Evolutionary conservation across 2,329 filamentous ascomycete species (phyloP).

Genomic region (Didymellaceae sp.): DNA sequence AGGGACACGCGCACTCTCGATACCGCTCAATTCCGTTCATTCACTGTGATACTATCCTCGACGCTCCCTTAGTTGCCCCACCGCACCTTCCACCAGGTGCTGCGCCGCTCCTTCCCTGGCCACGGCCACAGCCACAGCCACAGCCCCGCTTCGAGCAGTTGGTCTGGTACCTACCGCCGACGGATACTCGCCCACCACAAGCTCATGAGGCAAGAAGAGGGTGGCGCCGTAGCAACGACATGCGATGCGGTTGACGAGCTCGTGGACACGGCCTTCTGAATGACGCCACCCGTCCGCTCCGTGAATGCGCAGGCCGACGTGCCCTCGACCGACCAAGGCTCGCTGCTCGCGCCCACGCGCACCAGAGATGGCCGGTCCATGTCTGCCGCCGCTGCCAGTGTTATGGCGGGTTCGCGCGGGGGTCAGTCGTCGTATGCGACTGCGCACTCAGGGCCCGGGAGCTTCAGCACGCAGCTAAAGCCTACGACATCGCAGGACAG

Average conservation of each 20-base stretch:
- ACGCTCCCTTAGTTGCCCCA: slow-evolving; percentile 22
- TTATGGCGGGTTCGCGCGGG: slow-evolving; percentile 68
- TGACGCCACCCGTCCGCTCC: slow-evolving; percentile 51
- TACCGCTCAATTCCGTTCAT: slow-evolving; percentile 8
- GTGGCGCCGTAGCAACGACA: slow-evolving; percentile 37
- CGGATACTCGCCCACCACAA: slow-evolving; percentile 26
- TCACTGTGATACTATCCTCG: slow-evolving; percentile 8
- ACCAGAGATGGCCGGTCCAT: slow-evolving; percentile 63
- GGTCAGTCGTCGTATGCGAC: slow-evolving; percentile 69
- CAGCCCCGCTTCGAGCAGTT: slow-evolving; percentile 22
- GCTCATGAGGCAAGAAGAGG: slow-evolving; percentile 46
- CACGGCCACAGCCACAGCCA: slow-evolving; percentile 19
- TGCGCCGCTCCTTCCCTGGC: slow-evolving; percentile 17
- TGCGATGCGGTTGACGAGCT: slow-evolving; percentile 47
- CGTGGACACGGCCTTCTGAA: slow-evolving; percentile 49
- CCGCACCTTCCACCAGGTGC: slow-evolving; percentile 15
- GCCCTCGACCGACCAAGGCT: slow-evolving; percentile 45
- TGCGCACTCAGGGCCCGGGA: slow-evolving; percentile 71
- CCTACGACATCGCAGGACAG: slow-evolving; percentile 72
- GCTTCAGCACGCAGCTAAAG: slow-evolving; percentile 87
- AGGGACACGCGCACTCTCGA: slow-evolving; percentile 10
- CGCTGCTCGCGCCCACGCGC: slow-evolving; percentile 53
- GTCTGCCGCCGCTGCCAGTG: slow-evolving; percentile 56
- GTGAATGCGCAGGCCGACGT: slow-evolving; percentile 48
- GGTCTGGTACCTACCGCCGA: slow-evolving; percentile 23